These are phyloP conservation scores for Polyplosphaeria fusca DNA, from an alignment of 495 filamentous ascomycete species.

Conservation along the genomic window DNA sequence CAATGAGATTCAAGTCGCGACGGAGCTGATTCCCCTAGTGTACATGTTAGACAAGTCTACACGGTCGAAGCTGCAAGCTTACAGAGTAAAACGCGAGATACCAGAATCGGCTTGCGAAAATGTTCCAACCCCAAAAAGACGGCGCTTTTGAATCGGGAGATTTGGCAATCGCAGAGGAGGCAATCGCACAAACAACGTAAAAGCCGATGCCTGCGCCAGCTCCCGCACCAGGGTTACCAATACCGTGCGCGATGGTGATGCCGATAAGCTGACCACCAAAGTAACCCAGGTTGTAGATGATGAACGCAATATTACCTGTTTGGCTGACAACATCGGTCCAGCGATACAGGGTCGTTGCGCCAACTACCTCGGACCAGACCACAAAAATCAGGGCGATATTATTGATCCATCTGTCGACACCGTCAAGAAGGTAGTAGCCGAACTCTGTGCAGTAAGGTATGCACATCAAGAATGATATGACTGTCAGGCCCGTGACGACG, in stretches of 20 bases:
- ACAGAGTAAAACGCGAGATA: slow-evolving; percentile 21
- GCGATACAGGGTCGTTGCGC: slow-evolving; percentile 18
- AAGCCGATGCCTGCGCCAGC: slow-evolving; percentile 40
- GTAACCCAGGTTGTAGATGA: slow-evolving; percentile 39
- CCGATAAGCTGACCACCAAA: slow-evolving; percentile 42
- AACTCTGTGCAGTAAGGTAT: slow-evolving; percentile 24
- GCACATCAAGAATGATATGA: slow-evolving; percentile 13
- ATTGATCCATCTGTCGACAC: slow-evolving; percentile 20
- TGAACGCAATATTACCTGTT: slow-evolving; percentile 36
- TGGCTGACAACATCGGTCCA: slow-evolving; percentile 38
- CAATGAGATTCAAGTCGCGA: slow-evolving; percentile 23
- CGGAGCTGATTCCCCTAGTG: slow-evolving; percentile 17
- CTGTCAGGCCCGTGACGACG: slow-evolving; percentile 5
- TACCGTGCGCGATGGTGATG: slow-evolving; percentile 38
- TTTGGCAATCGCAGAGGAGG: slow-evolving; percentile 25
- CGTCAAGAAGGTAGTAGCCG: slow-evolving; percentile 18
- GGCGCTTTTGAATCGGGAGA: slow-evolving; percentile 32
- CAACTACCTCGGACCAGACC: slow-evolving; percentile 14
- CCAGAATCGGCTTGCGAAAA: slow-evolving; percentile 22
- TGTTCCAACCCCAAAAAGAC: slow-evolving; percentile 39
- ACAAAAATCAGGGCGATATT: slow-evolving; percentile 16
- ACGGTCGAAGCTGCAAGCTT: not conserved
- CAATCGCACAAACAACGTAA: slow-evolving; percentile 1
- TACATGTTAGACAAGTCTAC: not conserved
- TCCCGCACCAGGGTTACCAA: slow-evolving; percentile 27